phyloP scores from a whole-genome alignment of 257 asterid genomes.

The Knoxia roxburghii region DNA sequence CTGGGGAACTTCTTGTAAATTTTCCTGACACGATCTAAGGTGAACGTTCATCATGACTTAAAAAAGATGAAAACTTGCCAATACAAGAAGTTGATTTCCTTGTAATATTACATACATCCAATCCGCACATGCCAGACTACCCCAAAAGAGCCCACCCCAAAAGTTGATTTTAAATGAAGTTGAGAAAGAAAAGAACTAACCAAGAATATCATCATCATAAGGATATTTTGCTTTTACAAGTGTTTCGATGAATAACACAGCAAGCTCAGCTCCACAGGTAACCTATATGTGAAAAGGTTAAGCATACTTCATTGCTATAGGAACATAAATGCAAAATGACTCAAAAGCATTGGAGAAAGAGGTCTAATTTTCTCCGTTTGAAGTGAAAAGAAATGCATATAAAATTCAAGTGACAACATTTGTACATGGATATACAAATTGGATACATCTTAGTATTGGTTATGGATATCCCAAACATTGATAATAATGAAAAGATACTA shows the following conservation, averaged over 20 bases:
- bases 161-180: background rate
- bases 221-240: slow-evolving; percentile 80
- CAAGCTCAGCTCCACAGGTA: slow-evolving; percentile 97
- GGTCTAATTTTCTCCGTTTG: background rate
- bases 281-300: slow-evolving; percentile 39
- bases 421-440: background rate
- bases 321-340: slow-evolving; percentile 3
- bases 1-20: slow-evolving; percentile 75
- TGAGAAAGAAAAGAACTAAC: slow-evolving; percentile 36
- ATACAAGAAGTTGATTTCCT: too few species aligned
- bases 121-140: background rate
- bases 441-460: too few species aligned
- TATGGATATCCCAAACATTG: too few species aligned
- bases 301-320: slow-evolving; percentile 3
- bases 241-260: slow-evolving; percentile 70
- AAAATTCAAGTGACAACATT: background rate
- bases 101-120: too few species aligned
- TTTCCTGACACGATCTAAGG: slow-evolving; percentile 71
- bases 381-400: background rate
- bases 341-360: background rate
- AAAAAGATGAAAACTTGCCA: slow-evolving; percentile 10
- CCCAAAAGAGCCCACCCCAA: background rate
- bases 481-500: background rate
- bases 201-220: slow-evolving; percentile 61
- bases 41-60: slow-evolving; percentile 24